phyloP scores from a whole-genome alignment of 306 rosid species.

The Hippophae gyantsensis region DNA sequence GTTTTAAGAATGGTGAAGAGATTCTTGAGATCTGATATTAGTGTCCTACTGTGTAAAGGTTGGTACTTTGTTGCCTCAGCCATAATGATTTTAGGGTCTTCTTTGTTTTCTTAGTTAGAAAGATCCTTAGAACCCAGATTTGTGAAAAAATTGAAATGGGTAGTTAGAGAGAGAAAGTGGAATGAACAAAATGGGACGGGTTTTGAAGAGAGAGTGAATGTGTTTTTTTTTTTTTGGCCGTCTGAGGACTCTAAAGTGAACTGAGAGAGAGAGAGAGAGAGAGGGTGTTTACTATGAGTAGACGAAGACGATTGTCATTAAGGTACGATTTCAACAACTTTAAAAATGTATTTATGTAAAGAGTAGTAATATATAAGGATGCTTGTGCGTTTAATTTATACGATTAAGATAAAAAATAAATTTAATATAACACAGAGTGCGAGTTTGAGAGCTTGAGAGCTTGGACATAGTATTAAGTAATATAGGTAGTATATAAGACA shows the following conservation, averaged over 20 bases:
- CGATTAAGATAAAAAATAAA: too few species aligned
- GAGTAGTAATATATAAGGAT: too few species aligned
- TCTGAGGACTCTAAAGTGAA: conserved; percentile 1
- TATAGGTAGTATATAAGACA: too few species aligned
- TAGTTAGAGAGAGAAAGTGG: neutral
- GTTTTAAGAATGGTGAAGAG: conserved; percentile 54
- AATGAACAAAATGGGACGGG: neutral
- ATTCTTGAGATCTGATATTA: conserved; percentile 43
- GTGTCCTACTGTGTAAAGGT: conserved; percentile 33
- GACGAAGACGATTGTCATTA: conserved; percentile 22
- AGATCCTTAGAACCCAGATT: neutral
- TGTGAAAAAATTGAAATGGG: neutral
- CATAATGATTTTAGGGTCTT: conserved; percentile 27
- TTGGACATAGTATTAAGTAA: too few species aligned
- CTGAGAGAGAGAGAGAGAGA: neutral
- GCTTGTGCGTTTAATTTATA: too few species aligned
- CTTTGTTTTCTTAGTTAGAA: neutral
- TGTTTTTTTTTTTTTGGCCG: neutral
- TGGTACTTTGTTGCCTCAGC: conserved; percentile 58
- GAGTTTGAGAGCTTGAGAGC: too few species aligned
- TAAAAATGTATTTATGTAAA: neutral
- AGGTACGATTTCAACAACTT: conserved; percentile 8
- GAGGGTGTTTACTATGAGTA: neutral
- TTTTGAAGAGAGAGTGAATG: neutral
- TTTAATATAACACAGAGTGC: too few species aligned